Evolutionary conservation across 2,329 filamentous ascomycete genomes (phyloP), one percentile per base, ranked within the genome.

Genomic region (Colletotrichum sp.): DNA sequence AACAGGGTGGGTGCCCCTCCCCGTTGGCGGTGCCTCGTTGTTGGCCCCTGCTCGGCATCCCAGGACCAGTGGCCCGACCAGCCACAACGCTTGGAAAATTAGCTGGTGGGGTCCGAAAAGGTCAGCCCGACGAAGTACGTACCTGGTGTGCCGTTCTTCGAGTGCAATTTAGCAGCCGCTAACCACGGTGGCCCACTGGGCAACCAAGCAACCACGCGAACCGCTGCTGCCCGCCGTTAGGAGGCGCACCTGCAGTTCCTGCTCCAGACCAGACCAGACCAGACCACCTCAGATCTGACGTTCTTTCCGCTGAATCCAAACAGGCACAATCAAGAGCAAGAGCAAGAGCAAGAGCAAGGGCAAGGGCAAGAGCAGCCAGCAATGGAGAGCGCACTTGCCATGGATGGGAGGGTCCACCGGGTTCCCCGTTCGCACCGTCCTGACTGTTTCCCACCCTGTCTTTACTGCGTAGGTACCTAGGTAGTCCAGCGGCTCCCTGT

Each of bases 161-260:
- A 43, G 66, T 28, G 61, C 55, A 70, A 70, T 61, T 70, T 70
- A 70, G 55, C 55, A 70, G 24, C 59, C 57, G 59, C 59, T 34
- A 64, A 36, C 43, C 43, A 52, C 34, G 71, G 32, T 72, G 55
- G 67, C 52, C 60, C 52, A 72, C 28, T 59, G 73, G 59, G 43
- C 57, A 71, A 65, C 64, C 32, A 63, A 63, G 65, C 73, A 52
- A 68, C 73, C 57, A 73, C 69, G 68, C 68, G 67, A 52, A 55
- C 68, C 30, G 32, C 55, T 57, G 39, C 57, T 43, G 57, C 59
- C 18, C 36, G 36, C 36, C 59, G 24, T 32, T 57, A 10, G 18
- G 13, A 30, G 26, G 26, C 18, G 26, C 57, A n/a, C 30, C 28
- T 12, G 30, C 28, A 12, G 43, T 66, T 30, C 26, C n/a, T 66